A percentile compares a stretch with the other conserved stretches of the same genome.
Evolutionary conservation across 257 asterid genomes (phyloP).

Genomic region (Solanum rostratum): DNA sequence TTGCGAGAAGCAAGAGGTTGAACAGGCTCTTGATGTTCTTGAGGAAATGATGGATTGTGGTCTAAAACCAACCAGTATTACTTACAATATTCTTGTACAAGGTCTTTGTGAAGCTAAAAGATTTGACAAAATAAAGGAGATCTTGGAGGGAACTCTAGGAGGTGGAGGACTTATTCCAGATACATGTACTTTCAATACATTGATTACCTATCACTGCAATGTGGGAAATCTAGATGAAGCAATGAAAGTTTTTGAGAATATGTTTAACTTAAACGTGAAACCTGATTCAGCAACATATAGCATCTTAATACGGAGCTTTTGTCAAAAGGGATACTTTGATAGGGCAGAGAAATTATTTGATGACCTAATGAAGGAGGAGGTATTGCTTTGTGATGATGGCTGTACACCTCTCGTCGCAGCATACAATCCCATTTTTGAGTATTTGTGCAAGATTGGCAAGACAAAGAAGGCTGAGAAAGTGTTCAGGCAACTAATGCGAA

Average conservation of each 20-base stretch:
- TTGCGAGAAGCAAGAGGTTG: slow-evolving; percentile 49
- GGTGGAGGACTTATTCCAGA: slow-evolving; percentile 48
- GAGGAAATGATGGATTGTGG: slow-evolving; percentile 46
- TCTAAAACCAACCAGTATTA: slow-evolving; percentile 42
- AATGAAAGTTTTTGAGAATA: slow-evolving; percentile 37
- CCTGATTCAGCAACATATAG: slow-evolving; percentile 67
- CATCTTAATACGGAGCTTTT: slow-evolving; percentile 41
- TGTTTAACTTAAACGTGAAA: slow-evolving; percentile 45
- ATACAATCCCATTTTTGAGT: slow-evolving; percentile 51
- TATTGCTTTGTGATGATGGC: slow-evolving; percentile 29
- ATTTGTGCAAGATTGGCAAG: slow-evolving; percentile 47
- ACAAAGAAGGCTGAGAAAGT: slow-evolving; percentile 67
- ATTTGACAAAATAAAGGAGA: slow-evolving; percentile 43
- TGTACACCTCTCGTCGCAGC: slow-evolving; percentile 63
- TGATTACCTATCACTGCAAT: slow-evolving; percentile 57
- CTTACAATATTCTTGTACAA: slow-evolving; percentile 59
- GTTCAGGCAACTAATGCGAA: slow-evolving; percentile 59
- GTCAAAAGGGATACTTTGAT: slow-evolving; percentile 30
- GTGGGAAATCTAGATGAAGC: slow-evolving; percentile 43
- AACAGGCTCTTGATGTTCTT: slow-evolving; percentile 37
- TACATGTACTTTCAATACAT: slow-evolving; percentile 61
- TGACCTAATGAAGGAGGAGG: slow-evolving; percentile 35
- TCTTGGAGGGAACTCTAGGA: slow-evolving; percentile 25
- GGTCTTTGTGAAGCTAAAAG: slow-evolving; percentile 57
- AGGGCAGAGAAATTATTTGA: slow-evolving; percentile 58